Evolutionary conservation across 192 early-diverging fungal genomes (phyloP).

Genomic region (Thamnidium elegans): DNA sequence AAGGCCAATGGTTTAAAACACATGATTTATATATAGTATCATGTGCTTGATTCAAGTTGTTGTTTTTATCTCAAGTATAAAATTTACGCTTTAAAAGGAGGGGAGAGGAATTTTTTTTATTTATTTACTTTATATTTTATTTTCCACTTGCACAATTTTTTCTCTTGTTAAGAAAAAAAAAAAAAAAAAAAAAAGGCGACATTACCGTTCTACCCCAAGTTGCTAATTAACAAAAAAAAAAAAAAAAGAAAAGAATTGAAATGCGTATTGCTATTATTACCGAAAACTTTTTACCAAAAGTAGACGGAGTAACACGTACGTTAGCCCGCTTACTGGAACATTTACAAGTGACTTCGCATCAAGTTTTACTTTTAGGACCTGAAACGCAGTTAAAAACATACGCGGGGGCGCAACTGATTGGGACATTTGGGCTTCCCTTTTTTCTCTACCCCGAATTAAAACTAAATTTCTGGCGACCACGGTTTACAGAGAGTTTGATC

Average conservation of each 20-base stretch:
- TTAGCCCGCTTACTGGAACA: constrained; percentile 28
- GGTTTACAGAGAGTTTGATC: constrained; percentile 20
- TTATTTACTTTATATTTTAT: too few relatives aligned
- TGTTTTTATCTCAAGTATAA: too few relatives aligned
- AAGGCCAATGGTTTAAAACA: too few relatives aligned
- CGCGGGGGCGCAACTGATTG: constrained; percentile 29
- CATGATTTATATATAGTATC: too few relatives aligned
- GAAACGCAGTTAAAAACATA: constrained; percentile 30
- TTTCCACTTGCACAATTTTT: neutral
- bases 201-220: neutral
- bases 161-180: neutral
- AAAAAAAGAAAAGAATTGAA: neutral
- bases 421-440: constrained; percentile 33
- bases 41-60: too few relatives aligned
- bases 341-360: constrained; percentile 25
- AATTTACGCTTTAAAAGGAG: too few relatives aligned
- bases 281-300: constrained; percentile 36
- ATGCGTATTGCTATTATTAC: constrained; percentile 38
- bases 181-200: neutral
- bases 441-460: constrained; percentile 34
- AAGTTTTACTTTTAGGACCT: constrained; percentile 32
- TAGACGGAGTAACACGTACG: constrained; percentile 38
- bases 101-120: too few relatives aligned
- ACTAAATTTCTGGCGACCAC: constrained; percentile 32
- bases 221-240: neutral